Evolutionary conservation across 2,329 filamentous ascomycete genomes (phyloP).

Genomic region (Talaromyces verruculosus): DNA sequence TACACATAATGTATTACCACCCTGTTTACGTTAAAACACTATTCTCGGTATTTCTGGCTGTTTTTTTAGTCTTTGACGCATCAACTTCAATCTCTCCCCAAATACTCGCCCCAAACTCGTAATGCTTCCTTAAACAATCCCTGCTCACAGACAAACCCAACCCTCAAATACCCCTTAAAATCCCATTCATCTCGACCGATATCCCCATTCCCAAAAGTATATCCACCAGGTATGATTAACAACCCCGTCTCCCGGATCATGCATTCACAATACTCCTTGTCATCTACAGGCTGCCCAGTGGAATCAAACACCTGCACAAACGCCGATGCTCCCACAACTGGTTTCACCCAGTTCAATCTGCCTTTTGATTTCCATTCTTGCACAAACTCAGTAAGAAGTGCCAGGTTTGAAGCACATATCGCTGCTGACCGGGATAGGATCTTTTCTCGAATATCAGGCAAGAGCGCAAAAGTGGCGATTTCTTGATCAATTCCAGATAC

Average conservation of each 20-base stretch:
- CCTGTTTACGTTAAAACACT: background rate
- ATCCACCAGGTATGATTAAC: background rate
- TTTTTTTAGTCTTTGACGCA: background rate
- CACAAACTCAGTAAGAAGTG: background rate
- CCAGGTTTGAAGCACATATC: background rate
- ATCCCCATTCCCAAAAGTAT: background rate
- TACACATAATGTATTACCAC: background rate
- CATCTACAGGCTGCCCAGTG: background rate
- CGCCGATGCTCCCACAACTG: background rate
- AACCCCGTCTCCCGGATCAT: background rate
- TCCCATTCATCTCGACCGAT: background rate
- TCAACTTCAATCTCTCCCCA: background rate
- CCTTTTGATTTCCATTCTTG: background rate
- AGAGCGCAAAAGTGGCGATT: conserved; percentile 1
- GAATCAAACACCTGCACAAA: conserved; percentile 4
- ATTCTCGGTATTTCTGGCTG: background rate
- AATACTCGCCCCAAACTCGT: background rate
- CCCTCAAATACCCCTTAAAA: conserved; percentile 1
- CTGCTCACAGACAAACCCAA: background rate
- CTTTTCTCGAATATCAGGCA: background rate
- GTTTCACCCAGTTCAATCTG: background rate
- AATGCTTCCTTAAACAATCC: background rate
- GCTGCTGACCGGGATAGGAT: background rate
- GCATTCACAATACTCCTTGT: background rate
- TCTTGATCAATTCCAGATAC: conserved; percentile 3